phyloP scores from a whole-genome alignment of 2,329 filamentous ascomycete genomes.

The Cephalotrichum gorgonifer region DNA sequence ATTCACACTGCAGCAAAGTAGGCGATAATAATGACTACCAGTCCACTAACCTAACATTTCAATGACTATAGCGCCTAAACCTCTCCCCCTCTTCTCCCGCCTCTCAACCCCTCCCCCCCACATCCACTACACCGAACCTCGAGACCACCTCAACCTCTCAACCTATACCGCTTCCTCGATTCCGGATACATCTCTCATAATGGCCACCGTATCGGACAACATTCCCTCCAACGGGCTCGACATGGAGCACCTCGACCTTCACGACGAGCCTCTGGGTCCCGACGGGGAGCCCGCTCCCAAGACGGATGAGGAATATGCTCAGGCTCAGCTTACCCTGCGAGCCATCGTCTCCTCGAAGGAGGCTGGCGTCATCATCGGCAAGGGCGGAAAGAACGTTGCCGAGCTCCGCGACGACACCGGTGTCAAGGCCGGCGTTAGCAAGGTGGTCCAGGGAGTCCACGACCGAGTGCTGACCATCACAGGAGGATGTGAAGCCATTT shows the following conservation, averaged over 20 bases:
- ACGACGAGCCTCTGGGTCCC: slow-evolving; percentile 52
- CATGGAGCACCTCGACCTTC: slow-evolving; percentile 47
- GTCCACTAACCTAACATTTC: neutral
- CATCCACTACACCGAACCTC: neutral
- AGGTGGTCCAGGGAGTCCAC: slow-evolving; percentile 94
- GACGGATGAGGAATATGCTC: slow-evolving; percentile 94
- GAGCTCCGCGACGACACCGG: slow-evolving; percentile 95
- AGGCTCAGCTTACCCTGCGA: slow-evolving; percentile 84
- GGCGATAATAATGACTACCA: neutral
- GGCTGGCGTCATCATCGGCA: slow-evolving; percentile 97
- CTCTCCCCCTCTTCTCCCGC: neutral
- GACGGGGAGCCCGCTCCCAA: slow-evolving; percentile 75
- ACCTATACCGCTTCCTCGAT: neutral
- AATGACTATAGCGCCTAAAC: neutral
- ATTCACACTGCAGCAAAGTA: neutral
- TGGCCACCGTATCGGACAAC: slow-evolving; percentile 53
- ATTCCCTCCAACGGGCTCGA: slow-evolving; percentile 50
- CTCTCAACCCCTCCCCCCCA: neutral
- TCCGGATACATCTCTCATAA: slow-evolving; percentile 21
- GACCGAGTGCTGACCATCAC: slow-evolving; percentile 95
- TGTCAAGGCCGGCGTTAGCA: slow-evolving; percentile 96
- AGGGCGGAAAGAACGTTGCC: slow-evolving; percentile 95
- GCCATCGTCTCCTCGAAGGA: slow-evolving; percentile 99
- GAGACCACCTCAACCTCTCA: neutral
- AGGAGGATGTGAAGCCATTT: slow-evolving; percentile 76